Base-by-base conservation (phyloP, 768 basidiomycete species). In the Mycena galopus region DNA sequence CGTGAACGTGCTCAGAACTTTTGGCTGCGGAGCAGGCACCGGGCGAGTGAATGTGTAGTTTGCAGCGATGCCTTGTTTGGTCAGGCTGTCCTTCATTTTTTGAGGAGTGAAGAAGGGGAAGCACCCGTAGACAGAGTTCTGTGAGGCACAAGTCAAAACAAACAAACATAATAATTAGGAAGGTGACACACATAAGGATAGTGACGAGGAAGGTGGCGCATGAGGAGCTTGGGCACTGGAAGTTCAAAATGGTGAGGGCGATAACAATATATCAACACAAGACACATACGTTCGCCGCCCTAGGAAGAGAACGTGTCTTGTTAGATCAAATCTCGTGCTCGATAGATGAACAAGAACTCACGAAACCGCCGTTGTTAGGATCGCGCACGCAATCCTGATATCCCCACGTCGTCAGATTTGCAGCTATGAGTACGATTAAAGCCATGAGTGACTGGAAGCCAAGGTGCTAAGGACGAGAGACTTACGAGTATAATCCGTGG, bases 21-120 rank as follows among this genome's bases (percentile, higher is more conserved):
- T 77, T 0, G 82, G 80, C n/a, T 78, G 66, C 7, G 78, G 78
- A 12, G 74, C 42, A 8, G 82, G 29, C 3, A 75, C 67, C 7
- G 88, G 88, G 4, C 82, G 82, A n/a, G 78, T 79, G 74, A 86
- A 88, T 11, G 77, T 80, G 72, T 88, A 89, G 64, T 83, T 80
- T 29, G 76, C 77, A 6, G 77, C 79, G 25, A 85, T 73, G 1
- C 82, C 84, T 62, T 85, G 87, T 30, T 78, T 78, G 1, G 83
- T 82, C 27, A 90, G 78, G 29, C 78, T 82, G 10, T 82, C 74
- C 66, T 82, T 78, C 83, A 85, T 83, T 62, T 81, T 79, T 23
- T 74, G 70, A 19, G 92, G 92, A 0, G 88, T 88, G 81, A 90
- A 83, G 85, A 93, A 90, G 14, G 93, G 92, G 85, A 92, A 94